These are phyloP conservation scores for Apiotrichum mycotoxinovorans DNA, from an alignment of 1,284 basidiomycete genomes.

Conservation along the genomic window DNA sequence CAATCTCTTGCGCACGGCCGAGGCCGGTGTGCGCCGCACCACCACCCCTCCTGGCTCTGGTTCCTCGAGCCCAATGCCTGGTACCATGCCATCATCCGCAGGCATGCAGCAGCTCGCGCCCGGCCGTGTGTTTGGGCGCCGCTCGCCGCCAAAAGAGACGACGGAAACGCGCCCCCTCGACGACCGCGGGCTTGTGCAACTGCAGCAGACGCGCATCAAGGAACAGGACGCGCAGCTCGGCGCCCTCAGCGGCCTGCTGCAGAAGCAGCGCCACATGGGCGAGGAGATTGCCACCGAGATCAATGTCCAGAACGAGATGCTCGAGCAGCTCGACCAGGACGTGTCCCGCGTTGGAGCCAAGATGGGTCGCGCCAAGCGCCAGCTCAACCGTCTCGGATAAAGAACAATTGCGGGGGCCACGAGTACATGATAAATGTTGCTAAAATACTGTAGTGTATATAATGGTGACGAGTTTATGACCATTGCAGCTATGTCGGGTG, in stretches of 20 bases:
- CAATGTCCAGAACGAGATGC: constrained; percentile 74
- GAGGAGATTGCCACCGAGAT: constrained; percentile 84
- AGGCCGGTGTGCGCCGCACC: constrained; percentile 35
- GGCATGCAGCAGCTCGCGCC: constrained; percentile 24
- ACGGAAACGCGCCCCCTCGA: constrained; percentile 80
- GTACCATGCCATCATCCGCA: not conserved
- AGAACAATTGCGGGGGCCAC: not conserved
- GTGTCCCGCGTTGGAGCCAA: constrained; percentile 74
- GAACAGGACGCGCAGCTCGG: constrained; percentile 79
- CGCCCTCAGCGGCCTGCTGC: constrained; percentile 74
- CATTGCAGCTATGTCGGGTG: too few relatives aligned
- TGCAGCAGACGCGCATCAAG: constrained; percentile 75
- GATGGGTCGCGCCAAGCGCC: constrained; percentile 70
- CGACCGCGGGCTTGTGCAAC: constrained; percentile 69
- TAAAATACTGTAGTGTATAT: too few relatives aligned
- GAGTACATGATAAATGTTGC: too few relatives aligned
- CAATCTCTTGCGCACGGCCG: constrained; percentile 44
- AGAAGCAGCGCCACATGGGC: constrained; percentile 79
- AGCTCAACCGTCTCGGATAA: constrained; percentile 61
- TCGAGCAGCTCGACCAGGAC: constrained; percentile 71
- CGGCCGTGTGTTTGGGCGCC: constrained; percentile 67
- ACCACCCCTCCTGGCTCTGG: constrained; percentile 1
- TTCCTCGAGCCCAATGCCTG: not conserved
- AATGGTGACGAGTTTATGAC: too few relatives aligned
- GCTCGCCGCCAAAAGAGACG: constrained; percentile 68